A percentile compares a stretch with the other conserved stretches of the same genome.
These are phyloP conservation scores for Elsinoe batatas DNA, from an alignment of 2,329 filamentous ascomycete genomes.

Conservation along the genomic window DNA sequence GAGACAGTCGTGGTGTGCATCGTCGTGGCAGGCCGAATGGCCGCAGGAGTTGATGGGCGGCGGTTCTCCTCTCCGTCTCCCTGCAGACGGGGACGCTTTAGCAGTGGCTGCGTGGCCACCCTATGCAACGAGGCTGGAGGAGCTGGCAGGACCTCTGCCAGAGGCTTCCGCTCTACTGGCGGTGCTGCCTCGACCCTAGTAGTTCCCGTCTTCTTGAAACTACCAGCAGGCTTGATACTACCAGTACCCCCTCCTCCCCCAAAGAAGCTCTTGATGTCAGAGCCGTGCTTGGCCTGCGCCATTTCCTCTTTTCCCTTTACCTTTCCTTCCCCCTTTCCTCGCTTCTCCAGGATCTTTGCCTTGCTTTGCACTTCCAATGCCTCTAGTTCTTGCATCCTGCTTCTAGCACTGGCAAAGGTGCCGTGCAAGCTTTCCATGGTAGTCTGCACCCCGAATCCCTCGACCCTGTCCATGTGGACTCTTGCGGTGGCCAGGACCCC, in stretches of 20 bases:
- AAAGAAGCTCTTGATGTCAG: conserved; percentile 46
- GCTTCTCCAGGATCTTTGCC: conserved; percentile 22
- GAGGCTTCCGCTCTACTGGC: neutral
- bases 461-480: conserved; percentile 21
- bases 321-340: conserved; percentile 16
- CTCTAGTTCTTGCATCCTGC: conserved; percentile 31
- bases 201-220: too few species aligned
- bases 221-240: neutral
- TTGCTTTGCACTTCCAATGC: conserved; percentile 26
- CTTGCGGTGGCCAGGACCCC: conserved; percentile 17
- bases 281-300: conserved; percentile 31
- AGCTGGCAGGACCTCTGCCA: neutral
- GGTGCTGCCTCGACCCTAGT: too few species aligned
- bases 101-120: conserved; percentile 9
- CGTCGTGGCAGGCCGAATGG: conserved; percentile 28
- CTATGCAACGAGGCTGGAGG: neutral
- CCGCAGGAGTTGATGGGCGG: conserved; percentile 18
- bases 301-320: conserved; percentile 28
- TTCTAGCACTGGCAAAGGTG: conserved; percentile 30
- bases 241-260: conserved; percentile 22
- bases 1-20: conserved; percentile 37
- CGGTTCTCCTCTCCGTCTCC: conserved; percentile 23
- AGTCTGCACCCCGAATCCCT: conserved; percentile 23
- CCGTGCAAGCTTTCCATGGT: conserved; percentile 20
- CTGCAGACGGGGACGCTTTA: conserved; percentile 18